Base-by-base conservation (phyloP, 805 yeast species). In the Pichia occidentalis region DNA sequence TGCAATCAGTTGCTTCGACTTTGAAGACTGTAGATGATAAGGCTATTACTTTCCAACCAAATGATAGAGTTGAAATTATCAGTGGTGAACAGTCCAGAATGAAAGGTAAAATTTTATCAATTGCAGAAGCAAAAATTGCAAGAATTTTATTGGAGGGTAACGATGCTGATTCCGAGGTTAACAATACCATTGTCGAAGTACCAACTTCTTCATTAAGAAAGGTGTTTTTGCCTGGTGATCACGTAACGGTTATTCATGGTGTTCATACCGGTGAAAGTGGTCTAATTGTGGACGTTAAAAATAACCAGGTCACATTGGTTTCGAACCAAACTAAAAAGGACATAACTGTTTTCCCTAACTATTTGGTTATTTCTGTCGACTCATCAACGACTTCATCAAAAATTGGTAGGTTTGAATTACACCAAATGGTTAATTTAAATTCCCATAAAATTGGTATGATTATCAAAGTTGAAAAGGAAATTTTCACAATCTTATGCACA, bases 61-160 rank as follows among this genome's bases (percentile, higher is more conserved):
- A 95, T 49, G 98, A 92, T 59, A 75, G 84, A 49, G 96, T 92
- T 33, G 95, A 88, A 61, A 84, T 92, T 34, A 71, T 84, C 36
- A 77, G 78, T 47, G 98, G 98, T 57, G 98, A 92, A 63, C 97
- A 88, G 63, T 77, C 88, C 32, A 94, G 90, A 43, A 75, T 94
- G 43, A 71, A 73, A 37, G 98, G 97, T 62, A 71, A 72, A 36
- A 95, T 90, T 36, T 63, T 75, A 7, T 71, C 82, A 19, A 75
- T 87, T 2, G 70, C 77, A 3, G 74, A 75, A 12, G 66, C 70
- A 39, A 70, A 66, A 45, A 76, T 75, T 56, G 71, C 74, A 10
- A 64, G 73, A 25, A 67, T 75, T 14, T 54, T 63, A 29, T 65
- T 75, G 11, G 70, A 73, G 20, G 71, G 70, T 39, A 65, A 68